Evolutionary conservation across 768 basidiomycete genomes (phyloP).

Genomic region (Trametes sanguinea): DNA sequence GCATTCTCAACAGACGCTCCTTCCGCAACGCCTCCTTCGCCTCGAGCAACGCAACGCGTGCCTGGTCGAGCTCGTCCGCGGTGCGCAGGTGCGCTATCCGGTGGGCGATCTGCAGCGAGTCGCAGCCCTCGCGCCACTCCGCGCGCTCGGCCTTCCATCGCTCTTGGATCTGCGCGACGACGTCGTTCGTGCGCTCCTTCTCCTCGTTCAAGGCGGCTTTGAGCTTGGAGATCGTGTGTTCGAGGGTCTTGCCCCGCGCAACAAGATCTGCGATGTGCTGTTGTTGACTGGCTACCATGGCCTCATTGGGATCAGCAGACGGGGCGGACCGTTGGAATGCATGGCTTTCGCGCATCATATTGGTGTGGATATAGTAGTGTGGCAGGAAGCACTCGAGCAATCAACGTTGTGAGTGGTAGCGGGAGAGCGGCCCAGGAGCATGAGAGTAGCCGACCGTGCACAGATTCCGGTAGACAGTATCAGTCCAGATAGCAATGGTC

Average conservation of each 20-base stretch:
- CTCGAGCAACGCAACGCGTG: slow-evolving; percentile 50
- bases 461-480: too few species aligned
- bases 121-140: slow-evolving; percentile 64
- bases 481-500: too few species aligned
- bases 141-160: slow-evolving; percentile 54
- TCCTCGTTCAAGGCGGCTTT: slow-evolving; percentile 49
- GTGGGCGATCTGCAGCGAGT: slow-evolving; percentile 62
- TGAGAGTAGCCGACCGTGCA: too few species aligned
- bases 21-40: slow-evolving; percentile 54
- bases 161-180: slow-evolving; percentile 45
- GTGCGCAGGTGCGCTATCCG: slow-evolving; percentile 65
- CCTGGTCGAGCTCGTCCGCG: slow-evolving; percentile 54
- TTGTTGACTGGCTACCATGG: slow-evolving; percentile 62
- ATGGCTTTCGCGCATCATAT: slow-evolving; percentile 2
- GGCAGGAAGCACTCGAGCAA: not conserved
- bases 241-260: slow-evolving; percentile 63
- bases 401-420: not conserved
- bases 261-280: slow-evolving; percentile 75
- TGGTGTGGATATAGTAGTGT: not conserved
- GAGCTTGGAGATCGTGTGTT: slow-evolving; percentile 59
- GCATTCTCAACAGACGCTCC: slow-evolving; percentile 60
- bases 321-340: not conserved
- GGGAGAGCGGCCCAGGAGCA: too few species aligned
- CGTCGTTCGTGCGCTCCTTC: slow-evolving; percentile 43
- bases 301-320: slow-evolving; percentile 29